A percentile compares a stretch with the other conserved stretches of the same genome.
These are phyloP conservation scores for Solanum neorickii DNA, from an alignment of 257 asterid species.

Conservation along the genomic window DNA sequence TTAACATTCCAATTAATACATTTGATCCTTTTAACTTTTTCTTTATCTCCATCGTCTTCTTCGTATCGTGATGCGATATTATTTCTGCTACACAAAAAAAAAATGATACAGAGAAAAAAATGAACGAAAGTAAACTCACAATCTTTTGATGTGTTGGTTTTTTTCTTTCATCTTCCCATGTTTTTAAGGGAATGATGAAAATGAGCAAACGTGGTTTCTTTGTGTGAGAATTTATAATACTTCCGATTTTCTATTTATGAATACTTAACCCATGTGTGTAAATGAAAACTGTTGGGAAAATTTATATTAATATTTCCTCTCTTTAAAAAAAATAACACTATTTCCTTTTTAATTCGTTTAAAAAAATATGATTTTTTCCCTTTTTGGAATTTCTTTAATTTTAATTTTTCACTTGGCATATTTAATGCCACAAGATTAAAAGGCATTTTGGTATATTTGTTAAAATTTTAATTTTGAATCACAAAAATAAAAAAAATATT, in stretches of 20 bases:
- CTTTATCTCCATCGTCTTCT: neutral
- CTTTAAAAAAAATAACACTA: no score
- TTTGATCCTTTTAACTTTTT: conserved; percentile 12
- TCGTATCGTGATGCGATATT: neutral
- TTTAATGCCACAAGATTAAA: no score
- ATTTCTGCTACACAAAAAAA: neutral
- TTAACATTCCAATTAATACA: conserved; percentile 27
- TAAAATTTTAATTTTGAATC: no score
- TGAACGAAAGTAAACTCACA: neutral
- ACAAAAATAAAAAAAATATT: no score
- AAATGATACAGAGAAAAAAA: neutral
- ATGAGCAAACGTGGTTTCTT: neutral
- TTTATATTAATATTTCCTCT: no score
- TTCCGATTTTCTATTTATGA: neutral
- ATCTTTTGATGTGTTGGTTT: neutral
- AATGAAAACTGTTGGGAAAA: neutral
- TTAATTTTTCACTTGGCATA: no score
- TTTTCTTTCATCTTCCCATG: neutral
- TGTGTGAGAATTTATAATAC: neutral
- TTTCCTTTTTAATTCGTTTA: no score
- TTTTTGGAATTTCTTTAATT: no score
- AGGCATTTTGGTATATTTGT: no score
- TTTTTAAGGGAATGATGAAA: neutral
- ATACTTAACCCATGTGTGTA: neutral
- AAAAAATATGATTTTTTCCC: no score